Base-by-base conservation (phyloP, 2,329 filamentous ascomycete species). In the Plectosphaerella plurivora region DNA sequence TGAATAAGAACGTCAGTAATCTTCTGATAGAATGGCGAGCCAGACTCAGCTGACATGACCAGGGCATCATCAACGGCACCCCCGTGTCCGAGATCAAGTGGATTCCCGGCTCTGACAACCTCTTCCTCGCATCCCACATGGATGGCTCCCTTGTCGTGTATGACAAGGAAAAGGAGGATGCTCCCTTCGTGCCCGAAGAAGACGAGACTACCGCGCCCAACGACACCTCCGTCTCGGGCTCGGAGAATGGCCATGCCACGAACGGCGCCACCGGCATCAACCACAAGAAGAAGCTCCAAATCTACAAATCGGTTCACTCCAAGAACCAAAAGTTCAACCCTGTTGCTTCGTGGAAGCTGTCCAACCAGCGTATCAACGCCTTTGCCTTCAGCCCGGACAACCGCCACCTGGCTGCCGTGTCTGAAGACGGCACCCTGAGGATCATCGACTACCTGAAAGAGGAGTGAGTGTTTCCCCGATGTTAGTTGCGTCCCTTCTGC, bases 81-180 rank as follows among this genome's bases (percentile, higher is more conserved):
- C 86, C 93, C 0, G 87, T 97, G 2, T 88, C 89, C 0, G 85
- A 93, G 56, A 95, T 99, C 58, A 83, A 83, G 64, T 99, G 94
- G 94, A 84, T 99, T 51, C 94, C 94, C 0, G 89, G 91, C 25
- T 96, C 93, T 7, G 94, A 99, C 64, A 95, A 89, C 58, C 75
- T 96, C 14, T 97, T 99, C 64, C 76, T 99, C 45, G 92, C 92
- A 11, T 88, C 91, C 11, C 92, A 97, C 66, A 89, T 91, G 77
- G 92, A 99, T 63, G 94, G 94, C 2, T 87, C 88, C 3, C 70
- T 99, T 45, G 82, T 99, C 3, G 91, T 97, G 2, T 99, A 97
- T 61, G 94, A 99, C 70, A 99, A 97, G 71, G 92, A 97, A 65
- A 96, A 94, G 66, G 92, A 97, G 58, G 92, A 97, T 65, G 85